These are phyloP conservation scores for Penicillium sp. DNA, from an alignment of 2,329 filamentous ascomycete genomes.

Conservation along the genomic window DNA sequence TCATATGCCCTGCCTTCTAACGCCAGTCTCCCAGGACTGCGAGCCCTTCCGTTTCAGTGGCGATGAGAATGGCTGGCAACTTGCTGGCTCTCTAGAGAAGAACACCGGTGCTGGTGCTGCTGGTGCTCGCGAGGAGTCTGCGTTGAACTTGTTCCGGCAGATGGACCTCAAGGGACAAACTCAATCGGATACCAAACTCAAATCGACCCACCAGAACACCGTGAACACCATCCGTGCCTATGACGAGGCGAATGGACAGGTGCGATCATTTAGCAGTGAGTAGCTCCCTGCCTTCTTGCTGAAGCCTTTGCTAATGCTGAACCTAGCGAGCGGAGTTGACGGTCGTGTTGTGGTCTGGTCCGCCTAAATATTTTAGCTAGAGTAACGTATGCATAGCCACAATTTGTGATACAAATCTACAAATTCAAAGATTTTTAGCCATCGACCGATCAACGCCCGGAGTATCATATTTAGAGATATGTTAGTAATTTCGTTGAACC, in stretches of 20 bases:
- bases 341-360: slow-evolving; percentile 78
- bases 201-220: slow-evolving; percentile 95
- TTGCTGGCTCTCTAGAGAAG: slow-evolving; percentile 75
- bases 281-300: slow-evolving; percentile 11
- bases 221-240: slow-evolving; percentile 80
- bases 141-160: slow-evolving; percentile 95
- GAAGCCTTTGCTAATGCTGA: slow-evolving; percentile 20
- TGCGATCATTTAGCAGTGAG: slow-evolving; percentile 85
- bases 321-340: slow-evolving; percentile 73
- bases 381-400: no score
- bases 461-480: no score
- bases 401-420: no score
- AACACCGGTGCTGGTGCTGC: slow-evolving; percentile 61
- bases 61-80: slow-evolving; percentile 73
- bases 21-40: slow-evolving; percentile 51
- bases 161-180: slow-evolving; percentile 97
- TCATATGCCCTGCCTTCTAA: slow-evolving; percentile 4
- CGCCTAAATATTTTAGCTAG: slow-evolving; percentile 55
- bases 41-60: slow-evolving; percentile 90
- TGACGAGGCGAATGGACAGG: slow-evolving; percentile 60
- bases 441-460: no score
- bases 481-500: no score
- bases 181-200: slow-evolving; percentile 89
- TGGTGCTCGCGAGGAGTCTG: slow-evolving; percentile 76
- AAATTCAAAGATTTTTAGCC: no score